Conservation (phyloP, 371 early-diverging fungal species). For the Synchytrium microbalum region DNA sequence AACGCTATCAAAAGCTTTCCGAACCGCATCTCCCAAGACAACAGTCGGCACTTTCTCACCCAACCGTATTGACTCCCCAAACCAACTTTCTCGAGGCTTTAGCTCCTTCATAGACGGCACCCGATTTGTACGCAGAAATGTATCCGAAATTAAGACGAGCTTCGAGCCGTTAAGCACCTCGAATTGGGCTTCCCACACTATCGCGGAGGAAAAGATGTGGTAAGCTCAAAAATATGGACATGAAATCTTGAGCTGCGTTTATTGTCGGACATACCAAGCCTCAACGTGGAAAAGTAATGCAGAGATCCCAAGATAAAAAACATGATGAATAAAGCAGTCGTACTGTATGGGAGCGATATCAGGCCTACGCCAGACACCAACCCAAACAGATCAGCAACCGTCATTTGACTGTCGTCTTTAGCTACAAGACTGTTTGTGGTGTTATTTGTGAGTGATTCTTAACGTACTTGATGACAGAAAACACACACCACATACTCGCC, state of each 20-base stretch:
- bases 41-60: slow-evolving; percentile 11
- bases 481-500: too few species aligned
- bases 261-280: too few species aligned
- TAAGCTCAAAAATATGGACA: too few species aligned
- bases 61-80: neutral
- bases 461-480: too few species aligned
- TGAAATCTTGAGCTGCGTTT: too few species aligned
- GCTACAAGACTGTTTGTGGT: too few species aligned
- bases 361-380: slow-evolving; percentile 55
- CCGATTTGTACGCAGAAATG: slow-evolving; percentile 17
- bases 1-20: slow-evolving; percentile 33
- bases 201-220: too few species aligned
- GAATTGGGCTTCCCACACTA: slow-evolving; percentile 53
- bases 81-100: neutral
- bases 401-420: slow-evolving; percentile 67
- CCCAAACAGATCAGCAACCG: slow-evolving; percentile 58
- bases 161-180: slow-evolving; percentile 60
- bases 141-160: slow-evolving; percentile 36
- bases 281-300: slow-evolving; percentile 47
- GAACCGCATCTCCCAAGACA: slow-evolving; percentile 38
- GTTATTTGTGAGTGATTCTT: too few species aligned
- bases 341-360: slow-evolving; percentile 47
- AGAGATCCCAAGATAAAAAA: slow-evolving; percentile 48
- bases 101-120: slow-evolving; percentile 1
- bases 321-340: slow-evolving; percentile 46